Percentiles rank a stretch among this genome's conserved stretches.
These are phyloP conservation scores for Ophiocordyceps sinensis DNA, from an alignment of 2,329 filamentous ascomycete species.

Conservation along the genomic window DNA sequence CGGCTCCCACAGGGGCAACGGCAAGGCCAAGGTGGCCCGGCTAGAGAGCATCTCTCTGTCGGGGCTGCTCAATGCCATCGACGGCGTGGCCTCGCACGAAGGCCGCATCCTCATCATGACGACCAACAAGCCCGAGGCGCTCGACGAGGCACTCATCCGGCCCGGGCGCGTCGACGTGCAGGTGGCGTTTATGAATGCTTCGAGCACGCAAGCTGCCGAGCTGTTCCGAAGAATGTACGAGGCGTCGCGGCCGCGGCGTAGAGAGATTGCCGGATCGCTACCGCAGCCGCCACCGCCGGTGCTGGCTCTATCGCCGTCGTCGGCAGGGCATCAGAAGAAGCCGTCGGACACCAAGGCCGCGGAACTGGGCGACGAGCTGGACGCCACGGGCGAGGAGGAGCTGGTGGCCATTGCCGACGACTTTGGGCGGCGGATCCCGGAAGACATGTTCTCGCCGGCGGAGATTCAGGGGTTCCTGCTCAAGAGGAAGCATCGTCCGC, in stretches of 20 bases:
- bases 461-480: constrained; percentile 52
- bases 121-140: constrained; percentile 58
- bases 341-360: constrained; percentile 2
- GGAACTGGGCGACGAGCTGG: constrained; percentile 11
- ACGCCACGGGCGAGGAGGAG: constrained; percentile 19
- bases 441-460: constrained; percentile 39
- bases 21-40: constrained; percentile 4
- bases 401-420: constrained; percentile 27
- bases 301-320: neutral
- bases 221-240: constrained; percentile 50
- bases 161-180: constrained; percentile 61
- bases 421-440: constrained; percentile 40
- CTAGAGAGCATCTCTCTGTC: constrained; percentile 52
- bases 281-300: neutral
- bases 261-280: neutral
- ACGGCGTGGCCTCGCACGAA: constrained; percentile 68
- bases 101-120: constrained; percentile 73
- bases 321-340: constrained; percentile 1
- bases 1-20: neutral
- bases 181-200: constrained; percentile 48
- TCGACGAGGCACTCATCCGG: constrained; percentile 60
- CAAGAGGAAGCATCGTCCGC: constrained; percentile 45
- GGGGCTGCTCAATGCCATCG: constrained; percentile 69
- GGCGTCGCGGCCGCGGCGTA: constrained; percentile 11
- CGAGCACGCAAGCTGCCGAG: constrained; percentile 36